Conservation (phyloP, 2,329 filamentous ascomycete species). For the Alternaria tenuissima region DNA sequence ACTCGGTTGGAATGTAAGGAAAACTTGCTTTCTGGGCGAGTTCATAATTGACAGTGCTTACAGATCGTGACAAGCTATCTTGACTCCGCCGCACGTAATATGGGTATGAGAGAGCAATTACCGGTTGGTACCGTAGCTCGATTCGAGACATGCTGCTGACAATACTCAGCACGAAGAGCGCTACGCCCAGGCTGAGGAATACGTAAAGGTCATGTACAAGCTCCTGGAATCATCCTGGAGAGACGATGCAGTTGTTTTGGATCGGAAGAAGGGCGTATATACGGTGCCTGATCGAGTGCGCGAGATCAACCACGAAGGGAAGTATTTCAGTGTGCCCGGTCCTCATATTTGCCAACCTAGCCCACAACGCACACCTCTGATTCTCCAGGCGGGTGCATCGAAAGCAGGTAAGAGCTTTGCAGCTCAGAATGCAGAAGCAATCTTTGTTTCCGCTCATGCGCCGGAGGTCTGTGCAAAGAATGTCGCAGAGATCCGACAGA, state of each 20-base stretch:
- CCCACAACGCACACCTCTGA: slow-evolving; percentile 72
- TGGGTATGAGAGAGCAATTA: slow-evolving; percentile 65
- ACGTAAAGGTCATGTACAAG: slow-evolving; percentile 74
- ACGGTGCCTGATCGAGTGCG: slow-evolving; percentile 66
- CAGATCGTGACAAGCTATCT: slow-evolving; percentile 74
- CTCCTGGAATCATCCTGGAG: slow-evolving; percentile 73
- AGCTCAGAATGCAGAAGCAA: slow-evolving; percentile 74
- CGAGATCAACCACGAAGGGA: slow-evolving; percentile 71
- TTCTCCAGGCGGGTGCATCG: slow-evolving; percentile 75
- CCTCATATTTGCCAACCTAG: slow-evolving; percentile 71
- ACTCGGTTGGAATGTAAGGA: slow-evolving; percentile 38
- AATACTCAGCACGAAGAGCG: slow-evolving; percentile 67
- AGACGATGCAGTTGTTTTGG: slow-evolving; percentile 69
- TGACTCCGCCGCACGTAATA: slow-evolving; percentile 70
- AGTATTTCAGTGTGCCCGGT: slow-evolving; percentile 71
- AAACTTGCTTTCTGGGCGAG: neutral
- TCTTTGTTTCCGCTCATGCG: slow-evolving; percentile 73
- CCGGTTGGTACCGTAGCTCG: slow-evolving; percentile 66
- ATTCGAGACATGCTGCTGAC: slow-evolving; percentile 59
- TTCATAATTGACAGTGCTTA: slow-evolving; percentile 13
- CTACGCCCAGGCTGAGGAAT: slow-evolving; percentile 74
- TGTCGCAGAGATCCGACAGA: slow-evolving; percentile 68
- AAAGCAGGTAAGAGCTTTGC: slow-evolving; percentile 72
- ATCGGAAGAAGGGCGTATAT: slow-evolving; percentile 68
- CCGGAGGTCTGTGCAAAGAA: slow-evolving; percentile 68